These are phyloP conservation scores for Claviceps sp. DNA, from an alignment of 2,329 filamentous ascomycete species.

Conservation along the genomic window DNA sequence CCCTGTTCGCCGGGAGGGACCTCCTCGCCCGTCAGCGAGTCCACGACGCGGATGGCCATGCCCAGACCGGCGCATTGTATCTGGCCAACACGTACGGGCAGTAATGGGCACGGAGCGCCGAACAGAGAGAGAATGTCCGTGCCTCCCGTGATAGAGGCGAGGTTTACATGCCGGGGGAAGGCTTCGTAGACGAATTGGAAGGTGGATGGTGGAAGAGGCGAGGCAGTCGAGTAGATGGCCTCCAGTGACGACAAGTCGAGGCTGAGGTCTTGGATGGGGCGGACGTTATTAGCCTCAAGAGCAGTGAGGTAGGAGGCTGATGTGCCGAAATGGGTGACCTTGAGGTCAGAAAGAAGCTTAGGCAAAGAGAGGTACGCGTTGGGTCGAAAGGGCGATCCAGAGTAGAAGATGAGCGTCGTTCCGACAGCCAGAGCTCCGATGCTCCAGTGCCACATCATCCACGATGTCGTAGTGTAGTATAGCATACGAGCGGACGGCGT, in stretches of 20 bases:
- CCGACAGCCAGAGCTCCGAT: constrained; percentile 75
- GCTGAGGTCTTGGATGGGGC: constrained; percentile 38
- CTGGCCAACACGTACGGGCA: constrained; percentile 59
- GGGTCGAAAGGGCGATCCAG: constrained; percentile 79
- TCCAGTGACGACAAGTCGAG: constrained; percentile 52
- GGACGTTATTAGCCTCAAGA: constrained; percentile 63
- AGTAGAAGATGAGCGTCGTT: constrained; percentile 74
- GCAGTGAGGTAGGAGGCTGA: constrained; percentile 87
- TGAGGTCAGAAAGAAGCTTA: constrained; percentile 62
- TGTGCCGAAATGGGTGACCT: constrained; percentile 88
- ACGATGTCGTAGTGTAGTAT: constrained; percentile 90
- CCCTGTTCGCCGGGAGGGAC: constrained; percentile 56
- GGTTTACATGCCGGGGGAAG: constrained; percentile 68
- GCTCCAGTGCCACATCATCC: constrained; percentile 99
- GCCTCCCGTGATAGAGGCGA: constrained; percentile 87
- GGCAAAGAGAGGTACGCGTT: constrained; percentile 72
- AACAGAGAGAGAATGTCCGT: constrained; percentile 96
- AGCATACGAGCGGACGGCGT: constrained; percentile 60
- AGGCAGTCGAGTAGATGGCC: constrained; percentile 89
- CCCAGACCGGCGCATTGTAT: constrained; percentile 68
- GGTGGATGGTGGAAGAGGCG: constrained; percentile 81
- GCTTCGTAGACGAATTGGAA: constrained; percentile 80
- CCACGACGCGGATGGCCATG: constrained; percentile 58
- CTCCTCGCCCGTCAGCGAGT: constrained; percentile 41
- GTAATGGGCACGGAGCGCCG: constrained; percentile 65